A percentile compares a stretch with the other conserved stretches of the same genome.
These are phyloP conservation scores for Porodaedalea pini DNA, from an alignment of 1,284 basidiomycete species.

Conservation along the genomic window DNA sequence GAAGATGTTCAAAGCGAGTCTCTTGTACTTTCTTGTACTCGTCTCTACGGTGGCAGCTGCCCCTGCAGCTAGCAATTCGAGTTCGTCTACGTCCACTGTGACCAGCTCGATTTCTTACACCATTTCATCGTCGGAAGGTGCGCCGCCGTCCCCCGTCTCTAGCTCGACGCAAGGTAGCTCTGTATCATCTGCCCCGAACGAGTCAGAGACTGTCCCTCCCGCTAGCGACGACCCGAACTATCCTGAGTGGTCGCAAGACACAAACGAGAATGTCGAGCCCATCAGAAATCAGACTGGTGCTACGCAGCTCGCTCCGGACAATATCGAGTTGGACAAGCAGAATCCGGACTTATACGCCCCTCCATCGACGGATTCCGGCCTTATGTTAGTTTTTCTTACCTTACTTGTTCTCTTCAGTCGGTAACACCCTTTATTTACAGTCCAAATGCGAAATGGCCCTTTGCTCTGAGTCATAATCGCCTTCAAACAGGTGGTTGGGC, in stretches of 20 bases:
- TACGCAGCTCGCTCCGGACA: conserved; percentile 53
- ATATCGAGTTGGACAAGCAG: conserved; percentile 48
- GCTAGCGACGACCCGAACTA: conserved; percentile 52
- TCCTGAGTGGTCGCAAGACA: conserved; percentile 37
- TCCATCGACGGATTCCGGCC: conserved; percentile 63
- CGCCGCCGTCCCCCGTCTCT: neutral
- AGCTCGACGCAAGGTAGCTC: neutral
- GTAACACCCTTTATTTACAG: conserved; percentile 29
- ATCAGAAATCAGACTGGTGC: conserved; percentile 46
- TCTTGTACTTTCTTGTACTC: conserved; percentile 4
- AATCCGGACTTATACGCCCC: conserved; percentile 63
- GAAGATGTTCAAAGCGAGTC: conserved; percentile 4
- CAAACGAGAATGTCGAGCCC: conserved; percentile 31
- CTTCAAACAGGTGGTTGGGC: conserved; percentile 73
- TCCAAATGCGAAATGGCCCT: conserved; percentile 68
- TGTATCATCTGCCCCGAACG: conserved; percentile 10
- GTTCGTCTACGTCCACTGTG: neutral
- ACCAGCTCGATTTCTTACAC: neutral
- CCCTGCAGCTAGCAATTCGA: neutral
- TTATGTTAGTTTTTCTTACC: conserved; percentile 43
- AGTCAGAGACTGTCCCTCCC: conserved; percentile 40
- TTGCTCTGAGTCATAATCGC: conserved; percentile 63
- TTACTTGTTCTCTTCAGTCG: neutral
- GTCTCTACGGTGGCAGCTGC: conserved; percentile 6
- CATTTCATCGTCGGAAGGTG: neutral